A percentile compares a stretch with the other conserved stretches of the same genome.
Evolutionary conservation across 768 basidiomycete genomes (phyloP).

Genomic region (Boletus reticulatus): DNA sequence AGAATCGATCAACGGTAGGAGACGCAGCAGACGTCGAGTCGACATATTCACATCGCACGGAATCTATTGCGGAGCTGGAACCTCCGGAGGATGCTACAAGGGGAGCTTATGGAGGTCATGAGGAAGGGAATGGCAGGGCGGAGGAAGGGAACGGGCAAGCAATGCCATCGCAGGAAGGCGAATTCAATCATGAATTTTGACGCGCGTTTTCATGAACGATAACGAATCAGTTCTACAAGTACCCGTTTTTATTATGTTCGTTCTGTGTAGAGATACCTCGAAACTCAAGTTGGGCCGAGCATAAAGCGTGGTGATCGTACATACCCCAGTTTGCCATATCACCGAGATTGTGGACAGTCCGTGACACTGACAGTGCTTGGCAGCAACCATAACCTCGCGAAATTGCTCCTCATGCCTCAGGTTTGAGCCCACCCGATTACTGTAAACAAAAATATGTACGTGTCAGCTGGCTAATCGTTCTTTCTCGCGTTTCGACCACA

Average conservation of each 20-base stretch:
- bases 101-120: constrained; percentile 50
- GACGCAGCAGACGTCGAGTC: constrained; percentile 31
- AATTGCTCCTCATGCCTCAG: too few species aligned
- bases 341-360: too few species aligned
- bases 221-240: background rate
- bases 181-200: constrained; percentile 69
- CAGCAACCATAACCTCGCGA: too few species aligned
- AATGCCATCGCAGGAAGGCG: constrained; percentile 38
- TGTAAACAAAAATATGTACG: constrained; percentile 1
- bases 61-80: constrained; percentile 44
- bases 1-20: constrained; percentile 41
- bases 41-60: constrained; percentile 33
- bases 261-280: background rate
- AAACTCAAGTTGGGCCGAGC: too few species aligned
- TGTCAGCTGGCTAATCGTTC: too few species aligned
- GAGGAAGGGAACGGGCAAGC: constrained; percentile 16
- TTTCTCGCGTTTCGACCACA: background rate
- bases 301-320: too few species aligned
- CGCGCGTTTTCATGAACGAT: background rate
- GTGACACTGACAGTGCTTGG: too few species aligned
- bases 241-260: constrained; percentile 7
- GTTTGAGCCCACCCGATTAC: too few species aligned
- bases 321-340: background rate
- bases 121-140: constrained; percentile 7
- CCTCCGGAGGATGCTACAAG: constrained; percentile 71